A percentile compares a stretch with the other conserved stretches of the same genome.
phyloP scores from a whole-genome alignment of 202 grass and related monocot species.

The Bolboschoenoplectus hybrid region DNA sequence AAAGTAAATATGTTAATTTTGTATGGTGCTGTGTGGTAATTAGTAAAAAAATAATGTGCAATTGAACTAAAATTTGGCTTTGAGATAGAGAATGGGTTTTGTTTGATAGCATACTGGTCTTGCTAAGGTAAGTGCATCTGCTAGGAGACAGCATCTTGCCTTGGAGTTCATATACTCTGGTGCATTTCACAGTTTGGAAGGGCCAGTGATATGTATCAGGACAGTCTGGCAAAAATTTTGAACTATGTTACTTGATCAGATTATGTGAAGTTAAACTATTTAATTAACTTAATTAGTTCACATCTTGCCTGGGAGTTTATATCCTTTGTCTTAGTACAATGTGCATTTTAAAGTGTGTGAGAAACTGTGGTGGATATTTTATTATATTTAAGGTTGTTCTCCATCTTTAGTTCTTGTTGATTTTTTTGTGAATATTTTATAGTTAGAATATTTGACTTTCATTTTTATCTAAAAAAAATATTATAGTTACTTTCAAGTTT shows the following conservation, averaged over 20 bases:
- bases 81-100: background rate
- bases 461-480: too few relatives aligned
- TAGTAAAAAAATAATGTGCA: background rate
- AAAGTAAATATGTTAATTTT: background rate
- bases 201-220: background rate
- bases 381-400: background rate
- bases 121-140: background rate
- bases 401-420: background rate
- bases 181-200: background rate
- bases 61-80: slow-evolving; percentile 4
- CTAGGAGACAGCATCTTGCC: background rate
- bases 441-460: too few relatives aligned
- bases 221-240: background rate
- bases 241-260: background rate
- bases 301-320: background rate
- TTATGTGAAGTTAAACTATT: too few relatives aligned
- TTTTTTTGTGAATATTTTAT: too few relatives aligned
- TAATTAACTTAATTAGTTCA: background rate
- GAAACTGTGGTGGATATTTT: background rate
- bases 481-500: too few relatives aligned
- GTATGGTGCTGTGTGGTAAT: background rate
- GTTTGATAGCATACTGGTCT: background rate
- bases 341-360: background rate
- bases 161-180: background rate
- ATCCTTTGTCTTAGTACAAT: background rate